Evolutionary conservation across 495 filamentous ascomycete species (phyloP), one percentile per base, ranked within the genome.

Genomic region (Aspergillus heteromorphus): DNA sequence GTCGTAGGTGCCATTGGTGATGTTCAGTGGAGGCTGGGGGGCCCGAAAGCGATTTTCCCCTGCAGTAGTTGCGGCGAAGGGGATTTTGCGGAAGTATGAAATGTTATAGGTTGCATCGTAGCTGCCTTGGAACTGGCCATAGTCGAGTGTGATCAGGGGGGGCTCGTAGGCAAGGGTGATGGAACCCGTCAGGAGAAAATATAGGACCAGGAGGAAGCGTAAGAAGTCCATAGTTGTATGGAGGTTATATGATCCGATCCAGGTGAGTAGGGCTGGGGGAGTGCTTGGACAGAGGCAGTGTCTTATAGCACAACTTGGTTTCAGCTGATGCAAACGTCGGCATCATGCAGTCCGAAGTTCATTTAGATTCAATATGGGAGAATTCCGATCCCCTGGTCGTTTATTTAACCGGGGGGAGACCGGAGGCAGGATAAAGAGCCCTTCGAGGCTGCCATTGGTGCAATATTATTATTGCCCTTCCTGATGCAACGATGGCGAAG

Each of bases 61-160:
- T 23, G 69, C 72, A 8, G 81, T 80, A 10, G 82, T 78, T 14
- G 82, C 77, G 19, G 79, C 81, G 58, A 78, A 85, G 34, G 81
- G 83, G 40, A 84, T 83, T 47, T 78, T 83, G 49, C 71, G 73
- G 53, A 75, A 83, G 63, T 79, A 79, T 29, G 71, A 70, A 48
- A 83, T 67, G 61, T 82, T 82, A 59, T 78, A 79, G 4, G 57
- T 56, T 1, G 62, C 48, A 38, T 74, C 73, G 59, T 84, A 82
- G 43, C 78, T 75, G 38, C 84, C 83, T 55, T 75, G 66, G 54
- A 86, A 84, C n/a, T 64, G 73, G 30, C 78, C 80, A 61, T 86
- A 84, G 63, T 79, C 72, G 2, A 85, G 70, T 8, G 56, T 50
- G 23, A 70, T 55, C 36, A 66, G 53, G 30, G 69, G 68, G 11